phyloP scores from a whole-genome alignment of 1,139 yeast genomes.

The Dujonia santamariae region DNA sequence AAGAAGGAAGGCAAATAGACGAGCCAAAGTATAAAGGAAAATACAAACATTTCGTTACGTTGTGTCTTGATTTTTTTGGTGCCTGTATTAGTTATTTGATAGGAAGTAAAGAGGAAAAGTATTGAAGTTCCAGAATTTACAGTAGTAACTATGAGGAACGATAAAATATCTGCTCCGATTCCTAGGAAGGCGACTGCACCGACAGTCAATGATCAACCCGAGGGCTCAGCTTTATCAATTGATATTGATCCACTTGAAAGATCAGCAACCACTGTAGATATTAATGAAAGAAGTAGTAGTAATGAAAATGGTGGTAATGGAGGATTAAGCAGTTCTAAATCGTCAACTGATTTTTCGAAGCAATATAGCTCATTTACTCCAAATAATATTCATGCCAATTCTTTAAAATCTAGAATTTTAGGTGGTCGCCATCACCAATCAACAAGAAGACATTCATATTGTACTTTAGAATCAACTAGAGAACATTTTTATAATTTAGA shows the following conservation, averaged over 20 bases:
- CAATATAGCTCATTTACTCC: slow-evolving; percentile 27
- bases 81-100: neutral
- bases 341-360: neutral
- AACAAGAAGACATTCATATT: slow-evolving; percentile 39
- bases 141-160: slow-evolving; percentile 7
- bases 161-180: slow-evolving; percentile 8
- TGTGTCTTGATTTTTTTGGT: neutral
- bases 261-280: slow-evolving; percentile 3
- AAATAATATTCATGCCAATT: slow-evolving; percentile 11
- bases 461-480: slow-evolving; percentile 33
- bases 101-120: neutral
- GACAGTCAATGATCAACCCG: no score
- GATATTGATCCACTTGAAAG: slow-evolving; percentile 9
- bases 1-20: no score
- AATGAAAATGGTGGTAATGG: neutral
- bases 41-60: no score
- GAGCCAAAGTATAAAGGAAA: no score
- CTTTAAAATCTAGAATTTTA: no score
- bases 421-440: no score
- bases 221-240: no score
- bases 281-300: no score
- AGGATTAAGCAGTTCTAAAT: neutral
- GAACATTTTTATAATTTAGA: slow-evolving; percentile 54
- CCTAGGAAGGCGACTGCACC: slow-evolving; percentile 8
- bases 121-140: neutral